Evolutionary conservation across 176 grass and related monocot species (phyloP), one percentile per base, ranked within the genome.

Genomic region (Elymus sibiricus): DNA sequence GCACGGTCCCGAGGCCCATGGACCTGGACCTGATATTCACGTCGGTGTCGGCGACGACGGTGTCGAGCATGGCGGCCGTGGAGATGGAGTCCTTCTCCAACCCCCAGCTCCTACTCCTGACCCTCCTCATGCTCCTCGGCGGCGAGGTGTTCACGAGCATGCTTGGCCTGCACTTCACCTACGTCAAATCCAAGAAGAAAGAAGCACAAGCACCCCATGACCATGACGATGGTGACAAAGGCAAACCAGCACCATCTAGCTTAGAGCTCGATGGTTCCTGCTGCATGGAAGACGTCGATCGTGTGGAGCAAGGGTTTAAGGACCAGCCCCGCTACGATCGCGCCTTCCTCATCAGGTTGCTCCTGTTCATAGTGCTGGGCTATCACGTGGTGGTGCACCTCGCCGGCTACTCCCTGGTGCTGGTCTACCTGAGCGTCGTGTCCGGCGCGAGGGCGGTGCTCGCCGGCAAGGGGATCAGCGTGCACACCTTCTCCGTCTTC

Each of bases 131-230:
- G 95, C 78, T 93, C 21, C 63, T 90, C 5, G 95, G 92, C 0
- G 90, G 92, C 13, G 92, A 97, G 82, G 90, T 97, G 6, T 97
- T 97, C 79, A 88, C 84, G 0, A 93, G 90, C 76, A 89, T 95
- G 79, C 81, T 97, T 64, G 67, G 92, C 40, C 70, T 97, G 13
- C 82, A 79, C 28, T 87, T 93, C 79, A 87, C 79, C 19, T 65
- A 27, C 79, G 11, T 35, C 72, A 86, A 73, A 74, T 62, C 66
- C 24, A 79, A 78, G 32, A 90, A 78, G 55, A 32, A 12, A 64
- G 84, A 29, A 73, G 8, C 5, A 19, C 0, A n/a, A 65, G 8
- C 5, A 19, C 0, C 83, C 6, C 24, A 27, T 7, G 29, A 62
- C 11, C 43, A 46, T 8, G 28, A 65, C 28, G 63, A 87, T 11